Evolutionary conservation across 345 rosid species (phyloP), one percentile per base, ranked within the genome.

Genomic region (Crucihimalaya himalaica): DNA sequence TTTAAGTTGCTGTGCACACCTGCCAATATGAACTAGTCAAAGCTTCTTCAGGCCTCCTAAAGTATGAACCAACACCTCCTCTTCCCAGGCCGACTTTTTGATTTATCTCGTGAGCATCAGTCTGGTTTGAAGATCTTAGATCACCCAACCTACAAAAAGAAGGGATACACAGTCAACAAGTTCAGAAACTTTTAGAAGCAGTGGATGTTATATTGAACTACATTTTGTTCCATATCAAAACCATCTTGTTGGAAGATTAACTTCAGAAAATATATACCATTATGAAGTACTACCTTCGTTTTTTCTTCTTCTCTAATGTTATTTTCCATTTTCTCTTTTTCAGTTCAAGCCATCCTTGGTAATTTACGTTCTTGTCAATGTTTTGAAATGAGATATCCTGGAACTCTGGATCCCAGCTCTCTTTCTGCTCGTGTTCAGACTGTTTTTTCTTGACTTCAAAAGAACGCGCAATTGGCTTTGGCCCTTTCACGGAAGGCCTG

Each of bases 251-350:
- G 63, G 45, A 68, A 37, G 43, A 60, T 8, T 57, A 37, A 72
- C 37, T 60, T 32, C 59, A 46, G 29, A 23, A 11, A 34, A 70
- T 54, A 40, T 15, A 47, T 43, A 57, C 15, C 31, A 46, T 70
- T 21, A 31, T 23, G 39, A 37, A 73, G 67, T 53, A 28, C 11
- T 78, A 91, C 98, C 96, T 94, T 86, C 78, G 87, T 71, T 78
- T 89, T 84, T 94, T 94, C 83, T 84, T 87, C 82, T 66, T 79
- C 67, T 82, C 88, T 46, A 88, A 70, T 65, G 53, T 74, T 50
- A 78, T 86, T 80, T 81, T 91, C 97, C 98, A 94, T 79, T 87
- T 94, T 81, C 98, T 84, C 80, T 94, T 94, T 83, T 86, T 91
- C 69, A 66, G 29, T 77, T 88, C 92, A 86, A 94, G 98, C 98